Evolutionary conservation across 306 rosid species (phyloP).

Genomic region (Acacia acuminata): DNA sequence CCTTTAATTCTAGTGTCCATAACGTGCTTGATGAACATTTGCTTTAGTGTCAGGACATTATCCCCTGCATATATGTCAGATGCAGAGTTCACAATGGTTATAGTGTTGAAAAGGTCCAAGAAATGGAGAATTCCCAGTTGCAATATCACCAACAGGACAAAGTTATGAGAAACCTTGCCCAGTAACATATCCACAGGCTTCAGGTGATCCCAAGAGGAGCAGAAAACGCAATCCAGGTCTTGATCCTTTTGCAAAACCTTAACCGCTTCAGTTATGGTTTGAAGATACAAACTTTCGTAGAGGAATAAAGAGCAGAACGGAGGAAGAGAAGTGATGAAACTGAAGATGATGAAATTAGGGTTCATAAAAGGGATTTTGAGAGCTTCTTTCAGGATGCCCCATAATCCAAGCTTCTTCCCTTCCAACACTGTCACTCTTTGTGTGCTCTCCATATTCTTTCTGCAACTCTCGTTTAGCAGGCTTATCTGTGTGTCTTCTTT

Average conservation of each 20-base stretch:
- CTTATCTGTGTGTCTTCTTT: not conserved
- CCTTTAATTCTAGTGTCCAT: slow-evolving; percentile 31
- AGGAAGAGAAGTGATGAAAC: slow-evolving; percentile 23
- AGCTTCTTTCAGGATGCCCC: slow-evolving; percentile 21
- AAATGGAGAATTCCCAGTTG: slow-evolving; percentile 32
- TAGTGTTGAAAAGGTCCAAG: slow-evolving; percentile 9
- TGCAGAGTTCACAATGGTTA: slow-evolving; percentile 25
- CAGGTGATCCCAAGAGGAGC: not conserved
- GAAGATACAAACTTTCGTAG: slow-evolving; percentile 10
- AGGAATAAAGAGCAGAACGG: slow-evolving; percentile 13
- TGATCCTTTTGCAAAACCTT: not conserved
- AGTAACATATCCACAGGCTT: not conserved
- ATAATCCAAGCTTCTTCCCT: slow-evolving; percentile 11
- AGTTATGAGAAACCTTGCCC: slow-evolving; percentile 8
- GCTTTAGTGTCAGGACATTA: not conserved
- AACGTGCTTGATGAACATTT: slow-evolving; percentile 23
- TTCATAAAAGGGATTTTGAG: slow-evolving; percentile 18
- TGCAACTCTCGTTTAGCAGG: not conserved
- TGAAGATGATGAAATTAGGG: slow-evolving; percentile 28
- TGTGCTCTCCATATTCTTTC: slow-evolving; percentile 24
- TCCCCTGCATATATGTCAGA: slow-evolving; percentile 12
- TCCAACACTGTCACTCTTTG: not conserved
- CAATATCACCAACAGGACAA: not conserved
- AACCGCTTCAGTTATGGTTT: slow-evolving; percentile 4
- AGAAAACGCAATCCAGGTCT: not conserved